Evolutionary conservation across 768 basidiomycete species (phyloP), one percentile per base, ranked within the genome.

Genomic region (Leucocoprinus leucothites): DNA sequence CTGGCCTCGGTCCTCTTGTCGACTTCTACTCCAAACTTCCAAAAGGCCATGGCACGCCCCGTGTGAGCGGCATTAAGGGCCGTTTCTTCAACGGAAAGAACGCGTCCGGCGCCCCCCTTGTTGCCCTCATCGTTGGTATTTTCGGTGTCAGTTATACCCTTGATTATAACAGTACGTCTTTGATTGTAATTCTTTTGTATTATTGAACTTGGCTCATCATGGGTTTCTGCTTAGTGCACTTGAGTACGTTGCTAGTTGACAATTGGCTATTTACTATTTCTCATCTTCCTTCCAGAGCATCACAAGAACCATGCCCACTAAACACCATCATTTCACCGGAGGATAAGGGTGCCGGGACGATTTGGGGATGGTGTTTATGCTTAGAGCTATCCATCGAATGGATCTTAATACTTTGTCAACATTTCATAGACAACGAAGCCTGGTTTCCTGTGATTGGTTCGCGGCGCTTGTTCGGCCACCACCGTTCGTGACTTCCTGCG

Each of bases 11-110:
- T 56, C 85, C 86, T 28, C 87, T 98, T 67, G 93, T 97, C 60
- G 85, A 92, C 62, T 98, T 97, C 74, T 98, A 98, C 79, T 94
- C 47, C 57, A 95, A 93, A 73, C 83, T 98, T 48, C 96, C 94
- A 61, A 98, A 98, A 71, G 95, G 95, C 44, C 76, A 83, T 38
- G 82, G 85, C 34, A 77, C 90, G 16, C 67, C 78, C 36, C 74
- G 84, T 18, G 74, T 79, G 51, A 73, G 73, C 52, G 91, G 93
- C 19, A 75, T 96, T 65, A 89, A 90, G 71, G 89, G 72, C n/a
- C 78, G 86, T 43, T 91, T 78, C 74, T 94, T 94, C 71, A 84
- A 80, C 61, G 94, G 92, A 59, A 84, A 85, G 73, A 96, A 92
- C 70, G 94, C 92, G 38, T 87, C 85, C 1, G 87, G 81, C 22